Evolutionary conservation across 129 eudicot genomes (phyloP), one percentile per base, ranked within the genome.

Genomic region (Dittrichia graveolens): DNA sequence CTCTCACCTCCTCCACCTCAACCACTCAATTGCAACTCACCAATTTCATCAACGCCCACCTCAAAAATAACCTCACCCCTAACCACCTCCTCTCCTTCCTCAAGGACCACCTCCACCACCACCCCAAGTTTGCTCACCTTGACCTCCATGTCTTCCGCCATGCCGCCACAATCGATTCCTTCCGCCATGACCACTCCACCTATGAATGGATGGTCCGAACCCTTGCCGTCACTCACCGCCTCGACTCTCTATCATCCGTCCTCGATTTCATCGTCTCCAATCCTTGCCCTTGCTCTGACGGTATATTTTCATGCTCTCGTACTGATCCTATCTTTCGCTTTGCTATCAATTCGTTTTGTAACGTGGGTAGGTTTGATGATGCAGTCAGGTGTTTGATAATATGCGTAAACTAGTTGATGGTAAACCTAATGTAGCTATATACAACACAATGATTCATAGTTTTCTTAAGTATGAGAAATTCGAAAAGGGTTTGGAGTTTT

Each of bases 271-370:
- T 92, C 62, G 74, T 85, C 61, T 75, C 98, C 58, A 85, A 85
- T 14, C 98, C 98, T 9, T 92, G 98, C 84, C 98, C 98, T 0
- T 92, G 98, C 77, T 75, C 96, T 1, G 98, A 92, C 59, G 96
- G 96, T 40, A 92, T 92, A 8, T 92, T 92, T 60, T 81, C 90
- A 19, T 92, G 98, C 72, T 73, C 89, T 4, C 83, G 81, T 55
- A 92, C 82, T 6, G 98, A 92, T 58, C 81, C 86, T 64, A 85
- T 92, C 53, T 92, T 81, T 49, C 89, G 91, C 47, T 84, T 85
- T 39, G 90, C 95, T 4, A 77, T 92, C 62, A 80, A 65, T 74
- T 77, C 96, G 1, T 92, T 74, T 41, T 87, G 96, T 71, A 85
- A 81, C 35, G 80, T 78, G 12, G 95, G 95, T 45, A 81, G 77